Conservation (phyloP, 805 yeast genomes). For the Wickerhamiella dianesei region DNA sequence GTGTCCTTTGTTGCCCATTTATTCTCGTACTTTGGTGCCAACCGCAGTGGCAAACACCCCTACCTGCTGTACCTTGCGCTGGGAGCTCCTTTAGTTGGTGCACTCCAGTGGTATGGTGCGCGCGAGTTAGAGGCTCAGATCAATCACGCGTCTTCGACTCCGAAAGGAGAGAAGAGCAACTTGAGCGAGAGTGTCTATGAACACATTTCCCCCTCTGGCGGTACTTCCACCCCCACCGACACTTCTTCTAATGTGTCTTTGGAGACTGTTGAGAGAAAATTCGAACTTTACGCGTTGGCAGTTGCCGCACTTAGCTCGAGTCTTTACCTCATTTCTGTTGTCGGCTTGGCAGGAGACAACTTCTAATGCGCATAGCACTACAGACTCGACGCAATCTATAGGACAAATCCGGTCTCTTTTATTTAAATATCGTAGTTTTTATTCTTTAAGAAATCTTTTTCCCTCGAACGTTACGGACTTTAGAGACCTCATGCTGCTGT, state of each 20-base stretch:
- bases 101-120: constrained; percentile 19
- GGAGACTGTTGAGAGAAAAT: constrained; percentile 10
- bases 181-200: constrained; percentile 14
- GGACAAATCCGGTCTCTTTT: not conserved
- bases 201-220: constrained; percentile 8
- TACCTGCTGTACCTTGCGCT: constrained; percentile 25
- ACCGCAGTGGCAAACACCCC: constrained; percentile 23
- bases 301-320: constrained; percentile 18
- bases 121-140: constrained; percentile 14
- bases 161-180: constrained; percentile 9
- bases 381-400: not conserved
- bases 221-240: not conserved
- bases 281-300: constrained; percentile 14
- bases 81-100: constrained; percentile 22
- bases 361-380: not conserved
- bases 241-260: not conserved
- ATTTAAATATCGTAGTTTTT: not conserved
- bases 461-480: too few relatives aligned
- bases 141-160: not conserved
- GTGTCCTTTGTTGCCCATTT: constrained; percentile 18
- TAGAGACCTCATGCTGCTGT: not conserved
- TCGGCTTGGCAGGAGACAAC: constrained; percentile 20
- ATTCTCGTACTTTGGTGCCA: constrained; percentile 19
- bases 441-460: not conserved
- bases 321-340: constrained; percentile 14